phyloP scores from a whole-genome alignment of 2,329 filamentous ascomycete genomes.

The Taxawa tesnikishii region DNA sequence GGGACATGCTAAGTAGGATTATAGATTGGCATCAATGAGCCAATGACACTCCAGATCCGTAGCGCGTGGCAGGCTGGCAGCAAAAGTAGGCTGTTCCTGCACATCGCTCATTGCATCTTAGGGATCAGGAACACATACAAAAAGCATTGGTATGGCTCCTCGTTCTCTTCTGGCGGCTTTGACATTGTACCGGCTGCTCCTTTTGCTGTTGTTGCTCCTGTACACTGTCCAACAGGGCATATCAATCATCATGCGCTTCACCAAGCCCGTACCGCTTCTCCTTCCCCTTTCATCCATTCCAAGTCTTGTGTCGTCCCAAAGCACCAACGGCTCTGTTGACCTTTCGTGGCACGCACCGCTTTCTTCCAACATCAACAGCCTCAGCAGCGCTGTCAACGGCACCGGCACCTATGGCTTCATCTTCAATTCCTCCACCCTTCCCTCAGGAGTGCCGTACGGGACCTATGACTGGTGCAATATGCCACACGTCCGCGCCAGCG shows the following conservation, averaged over 20 bases:
- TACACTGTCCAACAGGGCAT: slow-evolving; percentile 14
- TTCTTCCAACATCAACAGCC: slow-evolving; percentile 46
- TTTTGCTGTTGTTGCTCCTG: slow-evolving; percentile 13
- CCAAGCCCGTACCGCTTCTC: slow-evolving; percentile 10
- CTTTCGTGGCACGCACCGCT: slow-evolving; percentile 48
- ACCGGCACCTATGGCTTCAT: slow-evolving; percentile 61
- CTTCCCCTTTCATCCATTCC: slow-evolving; percentile 8
- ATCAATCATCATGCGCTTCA: slow-evolving; percentile 17
- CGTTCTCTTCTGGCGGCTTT: too few species aligned
- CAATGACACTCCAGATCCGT: too few species aligned
- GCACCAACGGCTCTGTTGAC: slow-evolving; percentile 19
- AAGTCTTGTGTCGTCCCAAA: slow-evolving; percentile 1
- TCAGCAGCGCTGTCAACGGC: slow-evolving; percentile 44
- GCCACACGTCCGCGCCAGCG: slow-evolving; percentile 60
- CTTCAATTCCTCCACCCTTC: slow-evolving; percentile 53
- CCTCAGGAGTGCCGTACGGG: slow-evolving; percentile 39
- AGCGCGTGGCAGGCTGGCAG: too few species aligned
- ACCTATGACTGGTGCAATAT: slow-evolving; percentile 79
- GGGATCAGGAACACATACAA: too few species aligned
- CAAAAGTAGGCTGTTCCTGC: too few species aligned
- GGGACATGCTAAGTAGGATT: too few species aligned
- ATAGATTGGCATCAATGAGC: too few species aligned
- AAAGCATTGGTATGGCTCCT: too few species aligned
- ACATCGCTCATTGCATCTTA: too few species aligned
- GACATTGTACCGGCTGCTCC: slow-evolving; percentile 12